These are phyloP conservation scores for Peronosclerospora sorghi DNA, from an alignment of 352 stramenopile species.

Conservation along the genomic window DNA sequence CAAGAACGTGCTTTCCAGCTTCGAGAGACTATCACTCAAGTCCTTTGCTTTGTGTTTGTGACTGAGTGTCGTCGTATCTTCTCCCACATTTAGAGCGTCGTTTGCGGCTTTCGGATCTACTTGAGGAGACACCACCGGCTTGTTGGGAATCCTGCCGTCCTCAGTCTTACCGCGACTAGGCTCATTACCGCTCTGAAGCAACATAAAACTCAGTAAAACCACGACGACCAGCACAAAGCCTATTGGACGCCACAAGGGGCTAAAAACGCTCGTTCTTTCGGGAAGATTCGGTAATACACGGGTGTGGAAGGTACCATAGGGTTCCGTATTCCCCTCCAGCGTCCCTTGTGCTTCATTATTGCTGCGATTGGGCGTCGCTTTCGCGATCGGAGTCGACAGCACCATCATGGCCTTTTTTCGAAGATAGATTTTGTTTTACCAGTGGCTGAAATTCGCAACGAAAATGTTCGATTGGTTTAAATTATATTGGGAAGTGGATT, in stretches of 20 bases:
- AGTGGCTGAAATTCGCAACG: slow-evolving; percentile 6
- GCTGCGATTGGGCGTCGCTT: background rate
- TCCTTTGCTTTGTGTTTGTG: slow-evolving; percentile 6
- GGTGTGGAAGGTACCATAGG: slow-evolving; percentile 12
- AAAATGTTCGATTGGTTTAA: background rate
- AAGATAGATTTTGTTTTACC: background rate
- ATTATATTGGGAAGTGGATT: background rate
- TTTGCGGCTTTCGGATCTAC: background rate
- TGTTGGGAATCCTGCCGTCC: background rate
- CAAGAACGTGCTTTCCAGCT: slow-evolving; percentile 14
- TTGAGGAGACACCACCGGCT: background rate
- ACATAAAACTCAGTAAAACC: slow-evolving; percentile 11
- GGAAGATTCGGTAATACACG: slow-evolving; percentile 5
- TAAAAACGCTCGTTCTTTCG: background rate
- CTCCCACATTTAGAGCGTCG: background rate
- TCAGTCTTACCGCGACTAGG: background rate
- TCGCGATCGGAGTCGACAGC: slow-evolving; percentile 5
- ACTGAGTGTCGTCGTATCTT: slow-evolving; percentile 6
- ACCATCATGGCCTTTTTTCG: slow-evolving; percentile 15
- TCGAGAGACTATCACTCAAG: slow-evolving; percentile 15
- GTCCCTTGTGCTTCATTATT: slow-evolving; percentile 4
- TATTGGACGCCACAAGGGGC: slow-evolving; percentile 9
- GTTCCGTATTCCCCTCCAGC: slow-evolving; percentile 1
- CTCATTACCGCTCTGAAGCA: slow-evolving; percentile 14
- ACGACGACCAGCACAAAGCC: slow-evolving; percentile 10